Evolutionary conservation across 2,329 filamentous ascomycete species (phyloP).

Genomic region (Moelleriella libera): DNA sequence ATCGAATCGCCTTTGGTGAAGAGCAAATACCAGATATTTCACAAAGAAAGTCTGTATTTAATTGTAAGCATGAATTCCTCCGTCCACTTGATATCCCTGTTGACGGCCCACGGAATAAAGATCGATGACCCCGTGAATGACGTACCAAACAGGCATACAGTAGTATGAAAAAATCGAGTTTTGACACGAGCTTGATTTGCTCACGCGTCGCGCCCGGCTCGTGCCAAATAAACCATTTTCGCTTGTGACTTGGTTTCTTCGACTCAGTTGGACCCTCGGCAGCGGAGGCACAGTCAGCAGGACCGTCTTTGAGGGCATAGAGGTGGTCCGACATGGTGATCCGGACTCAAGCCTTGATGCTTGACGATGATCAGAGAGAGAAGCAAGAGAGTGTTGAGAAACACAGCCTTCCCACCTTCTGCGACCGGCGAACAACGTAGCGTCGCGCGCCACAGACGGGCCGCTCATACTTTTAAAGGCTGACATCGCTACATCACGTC

Average conservation of each 20-base stretch:
- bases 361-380: not conserved
- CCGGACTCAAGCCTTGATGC: too few species aligned
- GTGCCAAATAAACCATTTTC: conserved; percentile 25
- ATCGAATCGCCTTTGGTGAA: not conserved
- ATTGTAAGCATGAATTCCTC: conserved; percentile 1
- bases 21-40: conserved; percentile 10
- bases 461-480: not conserved
- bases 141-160: not conserved
- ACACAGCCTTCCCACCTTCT: not conserved
- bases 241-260: not conserved
- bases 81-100: not conserved
- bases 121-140: not conserved
- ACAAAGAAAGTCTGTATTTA: conserved; percentile 3
- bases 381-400: not conserved
- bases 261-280: not conserved
- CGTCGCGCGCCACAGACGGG: too few species aligned
- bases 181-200: conserved; percentile 30
- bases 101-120: not conserved
- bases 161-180: conserved; percentile 33
- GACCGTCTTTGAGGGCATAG: not conserved
- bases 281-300: not conserved
- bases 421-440: not conserved
- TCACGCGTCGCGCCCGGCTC: conserved; percentile 22
- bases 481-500: too few species aligned
- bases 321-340: not conserved